Base-by-base conservation (phyloP, 352 stramenopile genomes). In the Pythium biforme region DNA sequence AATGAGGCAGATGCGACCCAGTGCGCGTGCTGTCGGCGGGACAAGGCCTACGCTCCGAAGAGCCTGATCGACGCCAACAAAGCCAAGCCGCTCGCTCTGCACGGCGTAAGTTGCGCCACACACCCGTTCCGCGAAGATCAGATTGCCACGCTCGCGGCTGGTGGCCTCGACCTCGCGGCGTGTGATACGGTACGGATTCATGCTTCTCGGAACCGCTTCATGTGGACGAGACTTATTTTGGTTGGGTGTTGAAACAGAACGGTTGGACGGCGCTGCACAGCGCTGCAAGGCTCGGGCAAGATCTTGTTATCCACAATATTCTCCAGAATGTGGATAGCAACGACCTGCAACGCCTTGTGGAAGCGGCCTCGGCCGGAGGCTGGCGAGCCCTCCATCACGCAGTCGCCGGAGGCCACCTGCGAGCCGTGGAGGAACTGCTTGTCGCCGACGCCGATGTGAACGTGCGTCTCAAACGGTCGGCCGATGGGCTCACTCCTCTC, bases 321-420 rank as follows among this genome's bases (percentile, higher is more conserved):
- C 31, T 79, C 22, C 0, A 52, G 2, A 20, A 19, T n/a, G 22
- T 20, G 3, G 20, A 43, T 11, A 1, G 20, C 12, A 29, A 23
- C 2, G 15, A 22, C 41, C 25, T 0, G 5, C 26, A 25, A 20
- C 17, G 15, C 3, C 14, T 41, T 20, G 12, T 73, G 4, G 65
- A 71, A 29, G 62, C 56, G 5, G 56, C 63, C 4, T 47, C 55
- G 23, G 40, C 47, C 50, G 74, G 74, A 17, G 74, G 69, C 5
- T 83, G 74, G 74, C 40, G 69, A 8, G 59, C 74, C n/a, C 59
- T 83, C 3, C 74, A 83, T 39, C 58, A 78, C 15, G 74, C 74
- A n/a, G 64, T 60, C 46, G 59, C 31, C 33, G 47, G 56, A 8
- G 62, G 64, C 20, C 69, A 78, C 40, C 10, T 76, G 25, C 22